These are phyloP conservation scores for Thuidium tamariscinum DNA, from an alignment of 225 moss, liverwort and hornwort species.

Conservation along the genomic window DNA sequence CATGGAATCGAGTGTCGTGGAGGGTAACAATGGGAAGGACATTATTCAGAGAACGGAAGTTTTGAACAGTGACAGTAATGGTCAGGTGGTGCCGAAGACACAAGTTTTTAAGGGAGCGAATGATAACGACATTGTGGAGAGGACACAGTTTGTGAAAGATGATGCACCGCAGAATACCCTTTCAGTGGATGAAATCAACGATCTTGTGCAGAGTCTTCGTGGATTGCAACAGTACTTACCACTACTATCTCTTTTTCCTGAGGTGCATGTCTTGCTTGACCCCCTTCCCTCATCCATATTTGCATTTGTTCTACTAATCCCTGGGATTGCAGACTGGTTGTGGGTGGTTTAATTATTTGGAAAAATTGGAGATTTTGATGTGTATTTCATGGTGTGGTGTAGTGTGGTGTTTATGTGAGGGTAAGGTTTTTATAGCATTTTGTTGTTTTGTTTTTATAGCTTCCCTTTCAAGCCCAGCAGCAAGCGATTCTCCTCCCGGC, in stretches of 20 bases:
- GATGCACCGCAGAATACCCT: constrained; percentile 3
- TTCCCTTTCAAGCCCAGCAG: constrained; percentile 60
- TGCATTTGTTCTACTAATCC: not conserved
- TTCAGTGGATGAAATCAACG: constrained; percentile 47
- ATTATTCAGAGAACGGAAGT: constrained; percentile 24
- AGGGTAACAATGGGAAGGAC: not conserved
- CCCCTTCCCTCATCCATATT: not conserved
- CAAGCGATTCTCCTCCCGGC: constrained; percentile 66
- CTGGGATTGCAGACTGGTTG: not conserved
- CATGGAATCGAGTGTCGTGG: constrained; percentile 2
- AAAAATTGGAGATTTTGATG: not conserved
- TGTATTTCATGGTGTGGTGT: not conserved
- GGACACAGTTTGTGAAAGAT: constrained; percentile 11
- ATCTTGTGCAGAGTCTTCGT: constrained; percentile 35
- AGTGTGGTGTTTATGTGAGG: not conserved
- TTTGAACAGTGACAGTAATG: not conserved
- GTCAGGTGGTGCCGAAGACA: not conserved
- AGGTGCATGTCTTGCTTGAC: constrained; percentile 27
- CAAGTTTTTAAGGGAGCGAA: constrained; percentile 18
- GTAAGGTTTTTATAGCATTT: not conserved
- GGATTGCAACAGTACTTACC: constrained; percentile 62
- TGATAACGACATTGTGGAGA: constrained; percentile 20
- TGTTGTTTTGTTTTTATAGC: constrained; percentile 20
- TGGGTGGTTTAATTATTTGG: not conserved
- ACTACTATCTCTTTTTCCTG: constrained; percentile 56